Evolutionary conservation across 2,329 filamentous ascomycete species (phyloP).

Genomic region (Hymenotorrendiella dingleyae): DNA sequence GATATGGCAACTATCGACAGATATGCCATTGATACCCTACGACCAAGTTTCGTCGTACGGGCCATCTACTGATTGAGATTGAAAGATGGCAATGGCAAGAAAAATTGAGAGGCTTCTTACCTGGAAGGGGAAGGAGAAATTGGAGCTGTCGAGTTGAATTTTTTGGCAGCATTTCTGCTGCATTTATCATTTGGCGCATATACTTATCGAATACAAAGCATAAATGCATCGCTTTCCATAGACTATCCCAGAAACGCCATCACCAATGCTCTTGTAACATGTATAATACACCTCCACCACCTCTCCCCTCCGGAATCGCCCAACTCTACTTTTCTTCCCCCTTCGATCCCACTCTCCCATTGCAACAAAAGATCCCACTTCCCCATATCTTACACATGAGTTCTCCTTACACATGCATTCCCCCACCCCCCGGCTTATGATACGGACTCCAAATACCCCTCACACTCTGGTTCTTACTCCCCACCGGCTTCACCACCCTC

Average conservation of each 20-base stretch:
- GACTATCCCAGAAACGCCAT: not conserved
- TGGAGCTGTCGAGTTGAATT: too few relatives aligned
- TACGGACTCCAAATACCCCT: slow-evolving; percentile 68
- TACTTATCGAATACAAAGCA: slow-evolving; percentile 1
- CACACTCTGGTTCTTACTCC: slow-evolving; percentile 59
- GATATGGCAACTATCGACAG: too few relatives aligned
- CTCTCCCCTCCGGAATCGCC: not conserved
- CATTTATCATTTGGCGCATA: too few relatives aligned
- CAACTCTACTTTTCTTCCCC: not conserved
- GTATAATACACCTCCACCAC: not conserved
- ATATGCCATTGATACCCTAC: too few relatives aligned
- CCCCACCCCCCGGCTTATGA: slow-evolving; percentile 43
- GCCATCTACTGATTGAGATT: too few relatives aligned
- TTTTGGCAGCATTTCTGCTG: too few relatives aligned
- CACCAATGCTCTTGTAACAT: not conserved
- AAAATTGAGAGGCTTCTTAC: too few relatives aligned
- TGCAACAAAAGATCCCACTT: too few relatives aligned
- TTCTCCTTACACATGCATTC: slow-evolving; percentile 25
- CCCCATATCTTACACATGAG: too few relatives aligned
- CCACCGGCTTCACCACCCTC: slow-evolving; percentile 57
- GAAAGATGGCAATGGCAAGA: too few relatives aligned
- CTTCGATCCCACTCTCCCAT: not conserved
- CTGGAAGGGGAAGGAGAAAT: too few relatives aligned
- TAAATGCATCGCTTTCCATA: slow-evolving; percentile 7
- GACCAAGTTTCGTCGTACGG: too few relatives aligned